Evolutionary conservation across 352 stramenopile genomes (phyloP).

Genomic region (Pythium aristosporum): DNA sequence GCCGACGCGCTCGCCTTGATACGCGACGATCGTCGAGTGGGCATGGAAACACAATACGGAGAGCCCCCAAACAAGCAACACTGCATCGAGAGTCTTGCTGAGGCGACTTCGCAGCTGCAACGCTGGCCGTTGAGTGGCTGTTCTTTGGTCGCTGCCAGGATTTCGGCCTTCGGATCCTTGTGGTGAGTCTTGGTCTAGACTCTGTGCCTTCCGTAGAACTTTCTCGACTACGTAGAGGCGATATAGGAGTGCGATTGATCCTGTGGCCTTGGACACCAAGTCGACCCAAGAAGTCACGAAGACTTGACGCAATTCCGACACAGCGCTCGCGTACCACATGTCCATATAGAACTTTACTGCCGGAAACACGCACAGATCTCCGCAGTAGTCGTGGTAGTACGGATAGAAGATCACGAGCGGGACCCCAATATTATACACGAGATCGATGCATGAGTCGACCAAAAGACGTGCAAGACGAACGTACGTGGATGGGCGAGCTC

Average conservation of each 20-base stretch:
- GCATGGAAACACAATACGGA: conserved; percentile 4
- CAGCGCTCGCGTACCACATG: conserved; percentile 14
- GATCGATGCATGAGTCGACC: conserved; percentile 17
- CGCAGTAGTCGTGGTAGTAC: not conserved
- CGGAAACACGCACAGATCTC: not conserved
- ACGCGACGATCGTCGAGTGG: conserved; percentile 5
- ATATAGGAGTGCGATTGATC: not conserved
- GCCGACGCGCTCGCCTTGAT: not conserved
- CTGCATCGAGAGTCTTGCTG: not conserved
- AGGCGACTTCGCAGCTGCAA: not conserved
- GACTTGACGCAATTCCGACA: conserved; percentile 22
- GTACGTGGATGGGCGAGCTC: no score
- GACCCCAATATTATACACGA: conserved; percentile 22
- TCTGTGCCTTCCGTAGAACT: not conserved
- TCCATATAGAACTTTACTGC: not conserved
- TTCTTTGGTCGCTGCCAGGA: not conserved
- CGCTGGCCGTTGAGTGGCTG: not conserved
- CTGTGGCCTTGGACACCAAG: conserved; percentile 8
- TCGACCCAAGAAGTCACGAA: conserved; percentile 25
- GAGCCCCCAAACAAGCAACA: conserved; percentile 11
- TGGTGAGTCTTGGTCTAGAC: not conserved
- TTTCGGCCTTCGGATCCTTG: not conserved
- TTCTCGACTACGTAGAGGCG: conserved; percentile 10
- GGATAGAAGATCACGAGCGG: not conserved
- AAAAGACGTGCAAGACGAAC: not conserved